Evolutionary conservation across 1,284 basidiomycete species (phyloP), one percentile per base, ranked within the genome.

Genomic region (Anthracocystis setariae): DNA sequence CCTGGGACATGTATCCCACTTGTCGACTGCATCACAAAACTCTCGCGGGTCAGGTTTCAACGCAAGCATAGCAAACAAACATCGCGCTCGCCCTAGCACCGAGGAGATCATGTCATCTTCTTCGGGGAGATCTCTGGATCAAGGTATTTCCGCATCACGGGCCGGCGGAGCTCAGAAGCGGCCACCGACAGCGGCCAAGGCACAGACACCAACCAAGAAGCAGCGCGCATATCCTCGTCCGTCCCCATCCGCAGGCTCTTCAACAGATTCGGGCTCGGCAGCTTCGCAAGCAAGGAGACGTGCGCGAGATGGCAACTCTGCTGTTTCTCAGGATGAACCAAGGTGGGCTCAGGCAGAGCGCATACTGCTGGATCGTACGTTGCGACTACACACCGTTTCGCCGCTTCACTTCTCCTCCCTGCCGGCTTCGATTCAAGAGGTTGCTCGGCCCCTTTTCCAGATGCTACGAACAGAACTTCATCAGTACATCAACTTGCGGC

Each of bases 401-500:
- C 70, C 70, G 2, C 50, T 73, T 2, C 70, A 73, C 37, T 56
- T 72, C 18, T 72, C 69, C 2, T 66, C 63, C 7, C 23, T 73
- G 29, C 70, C 70, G 2, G 53, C 53, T 33, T 65, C 60, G 21
- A 56, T 60, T 3, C 70, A 67, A 33, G 64, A 63, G n/a, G 56
- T 73, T 5, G 60, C 64, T 5, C 56, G 48, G 2, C 57, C 57
- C 12, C 48, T 68, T 23, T 73, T 73, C 45, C 56, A 59, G 42
- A 55, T 68, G 46, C 61, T 73, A 12, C 46, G 48, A 13, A 48
- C 51, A 27, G 70, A 73, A 40, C 43, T 73, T 2, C 60, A 61
- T 1, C 56, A 58, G 23, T 73, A 73, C 20, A 63, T 73, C 50
- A 73, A 73, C 20, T 29, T 73, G 46, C 64, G 70, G n/a, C 57